These are phyloP conservation scores for Spathaspora sp. DNA, from an alignment of 805 yeast species.

Conservation along the genomic window DNA sequence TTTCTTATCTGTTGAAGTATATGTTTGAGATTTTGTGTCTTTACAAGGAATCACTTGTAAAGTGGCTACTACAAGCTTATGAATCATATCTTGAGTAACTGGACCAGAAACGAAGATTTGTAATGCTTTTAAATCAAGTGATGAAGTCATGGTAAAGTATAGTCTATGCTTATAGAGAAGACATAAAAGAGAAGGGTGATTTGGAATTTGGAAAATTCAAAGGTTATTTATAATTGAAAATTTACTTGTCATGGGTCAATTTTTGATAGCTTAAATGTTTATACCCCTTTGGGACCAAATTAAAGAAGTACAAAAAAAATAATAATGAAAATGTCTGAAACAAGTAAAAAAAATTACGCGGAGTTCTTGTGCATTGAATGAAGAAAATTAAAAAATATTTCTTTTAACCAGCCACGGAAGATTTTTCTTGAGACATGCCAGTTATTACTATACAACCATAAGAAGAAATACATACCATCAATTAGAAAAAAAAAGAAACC, in stretches of 20 bases:
- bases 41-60: conserved; percentile 66
- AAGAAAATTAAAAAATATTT: neutral
- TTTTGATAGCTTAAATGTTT: neutral
- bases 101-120: conserved; percentile 59
- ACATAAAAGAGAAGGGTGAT: neutral
- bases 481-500: too few species aligned
- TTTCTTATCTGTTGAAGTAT: conserved; percentile 20
- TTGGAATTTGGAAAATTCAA: neutral
- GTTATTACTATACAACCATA: neutral
- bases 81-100: conserved; percentile 71
- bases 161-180: neutral
- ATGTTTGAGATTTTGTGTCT: conserved; percentile 22
- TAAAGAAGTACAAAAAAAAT: neutral
- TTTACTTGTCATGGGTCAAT: neutral
- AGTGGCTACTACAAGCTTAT: conserved; percentile 61
- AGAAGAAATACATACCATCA: too few species aligned
- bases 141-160: conserved; percentile 7
- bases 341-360: neutral
- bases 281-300: neutral
- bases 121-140: conserved; percentile 45
- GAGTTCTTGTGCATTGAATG: neutral
- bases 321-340: neutral
- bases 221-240: neutral
- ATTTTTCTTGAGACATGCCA: neutral
- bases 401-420: neutral